Evolutionary conservation across 352 stramenopile genomes (phyloP).

Genomic region (Aphanomyces invadans): DNA sequence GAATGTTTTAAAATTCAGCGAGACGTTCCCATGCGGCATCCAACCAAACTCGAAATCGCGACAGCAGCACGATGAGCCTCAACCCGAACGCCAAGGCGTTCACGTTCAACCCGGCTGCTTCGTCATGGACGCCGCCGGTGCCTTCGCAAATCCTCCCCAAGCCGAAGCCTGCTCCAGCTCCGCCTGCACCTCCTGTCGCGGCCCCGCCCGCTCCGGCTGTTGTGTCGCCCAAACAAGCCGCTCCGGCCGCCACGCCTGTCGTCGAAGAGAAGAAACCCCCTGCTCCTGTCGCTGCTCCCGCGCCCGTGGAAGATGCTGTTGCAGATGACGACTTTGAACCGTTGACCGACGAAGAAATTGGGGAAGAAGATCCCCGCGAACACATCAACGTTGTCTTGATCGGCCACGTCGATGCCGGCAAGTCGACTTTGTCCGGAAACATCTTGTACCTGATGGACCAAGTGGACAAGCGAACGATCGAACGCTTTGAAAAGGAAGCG

Average conservation of each 20-base stretch:
- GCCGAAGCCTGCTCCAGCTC: conserved; percentile 27
- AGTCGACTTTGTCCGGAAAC: conserved; percentile 97
- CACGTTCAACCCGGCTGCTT: conserved; percentile 66
- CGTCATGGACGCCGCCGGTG: conserved; percentile 47
- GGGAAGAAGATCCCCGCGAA: conserved; percentile 92
- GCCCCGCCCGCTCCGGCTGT: conserved; percentile 11
- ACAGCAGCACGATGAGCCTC: conserved; percentile 27
- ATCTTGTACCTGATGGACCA: conserved; percentile 98
- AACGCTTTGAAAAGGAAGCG: conserved; percentile 97
- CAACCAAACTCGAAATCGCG: background rate
- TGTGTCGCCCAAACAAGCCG: conserved; percentile 22
- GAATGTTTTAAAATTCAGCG: background rate
- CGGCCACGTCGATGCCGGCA: conserved; percentile 98
- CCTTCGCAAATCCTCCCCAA: conserved; percentile 7
- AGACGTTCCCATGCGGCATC: background rate
- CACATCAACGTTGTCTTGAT: conserved; percentile 99
- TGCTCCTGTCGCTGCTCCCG: background rate
- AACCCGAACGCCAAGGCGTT: conserved; percentile 61
- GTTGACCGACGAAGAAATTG: conserved; percentile 47
- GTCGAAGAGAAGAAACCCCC: conserved; percentile 19
- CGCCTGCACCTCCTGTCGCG: conserved; percentile 33
- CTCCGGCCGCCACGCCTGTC: background rate
- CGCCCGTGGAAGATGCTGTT: background rate
- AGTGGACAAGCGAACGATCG: conserved; percentile 99
- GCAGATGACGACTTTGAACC: conserved; percentile 36